Conservation (phyloP, 202 grass and related monocot genomes). For the Thinopyrum obtusiflorum region DNA sequence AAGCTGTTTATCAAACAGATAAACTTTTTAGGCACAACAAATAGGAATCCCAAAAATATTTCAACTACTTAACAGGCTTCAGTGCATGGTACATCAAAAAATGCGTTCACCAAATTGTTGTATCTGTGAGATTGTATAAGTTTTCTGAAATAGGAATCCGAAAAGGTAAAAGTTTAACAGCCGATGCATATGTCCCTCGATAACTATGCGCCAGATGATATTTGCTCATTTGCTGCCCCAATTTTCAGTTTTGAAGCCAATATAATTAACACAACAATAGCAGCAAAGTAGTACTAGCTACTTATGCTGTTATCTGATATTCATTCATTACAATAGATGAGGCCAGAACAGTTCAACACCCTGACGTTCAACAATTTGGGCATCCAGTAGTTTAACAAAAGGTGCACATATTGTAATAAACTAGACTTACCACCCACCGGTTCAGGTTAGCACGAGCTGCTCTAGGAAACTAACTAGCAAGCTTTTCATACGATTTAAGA, state of each 20-base stretch:
- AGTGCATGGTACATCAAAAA: background rate
- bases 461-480: background rate
- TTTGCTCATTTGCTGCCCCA: background rate
- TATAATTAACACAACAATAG: background rate
- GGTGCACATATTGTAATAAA: background rate
- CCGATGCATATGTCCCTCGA: background rate
- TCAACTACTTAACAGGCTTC: background rate
- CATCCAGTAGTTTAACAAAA: background rate
- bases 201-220: background rate
- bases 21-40: no score
- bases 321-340: background rate
- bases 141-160: background rate
- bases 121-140: background rate
- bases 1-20: background rate
- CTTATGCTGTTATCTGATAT: background rate
- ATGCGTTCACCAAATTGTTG: background rate
- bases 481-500: background rate
- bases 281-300: background rate
- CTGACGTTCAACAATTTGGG: background rate
- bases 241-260: background rate
- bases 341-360: background rate
- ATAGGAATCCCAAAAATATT: no score
- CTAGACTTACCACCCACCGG: background rate
- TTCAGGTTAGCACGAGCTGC: background rate
- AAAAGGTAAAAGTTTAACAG: background rate